A percentile compares a stretch with the other conserved stretches of the same genome.
Evolutionary conservation across 805 yeast species (phyloP).

Genomic region (Jamesozyma gamospora): DNA sequence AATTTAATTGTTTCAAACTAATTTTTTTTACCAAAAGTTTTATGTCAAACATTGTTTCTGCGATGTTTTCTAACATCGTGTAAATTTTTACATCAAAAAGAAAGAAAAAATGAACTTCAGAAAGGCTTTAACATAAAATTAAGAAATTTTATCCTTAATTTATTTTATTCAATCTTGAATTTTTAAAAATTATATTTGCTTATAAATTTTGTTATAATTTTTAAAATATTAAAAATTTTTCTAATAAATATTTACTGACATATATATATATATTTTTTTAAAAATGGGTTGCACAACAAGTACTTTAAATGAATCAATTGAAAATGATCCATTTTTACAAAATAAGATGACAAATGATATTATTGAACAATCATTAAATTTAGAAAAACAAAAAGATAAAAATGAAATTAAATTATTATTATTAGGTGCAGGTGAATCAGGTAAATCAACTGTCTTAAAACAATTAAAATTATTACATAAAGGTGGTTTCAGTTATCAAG

Average conservation of each 20-base stretch:
- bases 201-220: too few relatives aligned
- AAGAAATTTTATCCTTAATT: too few relatives aligned
- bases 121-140: too few relatives aligned
- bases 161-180: too few relatives aligned
- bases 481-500: conserved; percentile 72
- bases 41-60: not conserved
- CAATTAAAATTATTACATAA: conserved; percentile 81
- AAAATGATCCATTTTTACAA: conserved; percentile 43
- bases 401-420: conserved; percentile 61
- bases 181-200: too few relatives aligned
- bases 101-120: not conserved
- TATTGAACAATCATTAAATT: conserved; percentile 52
- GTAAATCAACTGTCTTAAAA: conserved; percentile 85
- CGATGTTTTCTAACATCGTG: not conserved
- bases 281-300: conserved; percentile 67
- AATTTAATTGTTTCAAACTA: too few relatives aligned
- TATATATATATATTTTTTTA: too few relatives aligned
- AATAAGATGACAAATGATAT: conserved; percentile 49
- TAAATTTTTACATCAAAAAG: not conserved
- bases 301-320: conserved; percentile 28
- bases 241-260: not conserved
- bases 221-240: too few relatives aligned
- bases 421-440: conserved; percentile 92
- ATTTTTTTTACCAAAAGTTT: too few relatives aligned
- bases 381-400: conserved; percentile 42